Percentiles rank a stretch among this genome's conserved stretches.
Conservation (phyloP, 176 grass and related monocot species). For the Phyllostachys edulis region DNA sequence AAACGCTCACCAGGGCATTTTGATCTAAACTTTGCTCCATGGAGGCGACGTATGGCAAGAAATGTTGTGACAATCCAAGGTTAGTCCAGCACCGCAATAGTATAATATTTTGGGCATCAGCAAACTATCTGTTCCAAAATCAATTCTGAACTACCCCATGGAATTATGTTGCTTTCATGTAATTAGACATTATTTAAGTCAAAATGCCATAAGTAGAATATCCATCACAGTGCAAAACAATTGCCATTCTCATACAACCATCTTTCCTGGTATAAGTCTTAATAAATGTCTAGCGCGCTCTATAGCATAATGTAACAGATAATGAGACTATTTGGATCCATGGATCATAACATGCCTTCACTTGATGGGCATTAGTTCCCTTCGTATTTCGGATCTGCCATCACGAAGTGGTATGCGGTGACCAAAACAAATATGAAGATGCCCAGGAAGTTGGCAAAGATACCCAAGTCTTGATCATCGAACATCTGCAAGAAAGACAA, state of each 20-base stretch:
- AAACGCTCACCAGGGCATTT: background rate
- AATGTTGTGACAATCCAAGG: background rate
- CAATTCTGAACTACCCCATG: background rate
- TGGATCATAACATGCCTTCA: background rate
- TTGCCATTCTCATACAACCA: background rate
- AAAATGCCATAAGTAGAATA: background rate
- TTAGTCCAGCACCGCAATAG: background rate
- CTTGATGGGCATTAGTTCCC: constrained; percentile 41
- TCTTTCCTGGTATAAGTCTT: background rate
- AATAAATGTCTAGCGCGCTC: no score
- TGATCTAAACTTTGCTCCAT: background rate
- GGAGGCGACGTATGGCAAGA: background rate
- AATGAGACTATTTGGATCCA: background rate
- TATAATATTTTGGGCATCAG: background rate
- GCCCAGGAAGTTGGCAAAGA: constrained; percentile 89
- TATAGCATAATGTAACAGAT: background rate
- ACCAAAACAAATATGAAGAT: constrained; percentile 83
- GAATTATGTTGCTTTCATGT: background rate
- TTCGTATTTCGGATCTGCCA: constrained; percentile 76
- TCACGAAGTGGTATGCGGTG: constrained; percentile 79
- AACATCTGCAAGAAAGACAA: constrained; percentile 66
- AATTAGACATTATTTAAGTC: background rate
- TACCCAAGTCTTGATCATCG: constrained; percentile 80
- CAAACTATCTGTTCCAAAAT: background rate
- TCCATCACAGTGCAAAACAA: background rate